Evolutionary conservation across 345 rosid genomes (phyloP), one percentile per base, ranked within the genome.

Genomic region (Salix koriyanagi): DNA sequence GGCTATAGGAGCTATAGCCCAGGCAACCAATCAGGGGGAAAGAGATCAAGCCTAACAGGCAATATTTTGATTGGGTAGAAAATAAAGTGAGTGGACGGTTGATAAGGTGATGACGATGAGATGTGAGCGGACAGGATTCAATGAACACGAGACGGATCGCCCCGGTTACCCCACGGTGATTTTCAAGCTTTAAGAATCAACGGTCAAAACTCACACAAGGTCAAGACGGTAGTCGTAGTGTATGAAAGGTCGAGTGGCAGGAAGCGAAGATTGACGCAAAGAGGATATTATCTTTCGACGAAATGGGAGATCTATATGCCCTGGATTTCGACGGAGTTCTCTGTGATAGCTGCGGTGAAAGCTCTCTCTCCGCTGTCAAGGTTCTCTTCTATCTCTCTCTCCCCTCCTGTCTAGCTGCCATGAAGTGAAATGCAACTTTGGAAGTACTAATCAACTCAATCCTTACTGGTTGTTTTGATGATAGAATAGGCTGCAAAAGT

Each of bases 301-400:
- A 39, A 54, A 78, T 78, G 81, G 81, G 90, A 75, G 94, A 92
- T 80, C 85, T 95, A 28, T 95, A 92, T 73, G 97, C 97, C 76
- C 84, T 95, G 89, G 97, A 95, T 84, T 93, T 95, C 84, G 99
- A 95, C 64, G 97, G 99, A 78, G 94, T 95, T 80, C 84, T 95
- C 79, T 95, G 97, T 75, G 97, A 92, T 77, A 91, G 97, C 75
- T 95, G 97, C 65, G 97, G 97, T 32, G 99, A 93, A 80, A 95
- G 97, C 87, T 89, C 99, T 37, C 88, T 92, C 67, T 95, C 99
- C 60, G 97, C 97, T 70, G 90, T 95, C 79, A 95, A 93, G 97
- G 99, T 89, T 32, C 12, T 39, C 23, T 36, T 28, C 34, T 37
- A 46, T 28, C 28, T 41, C 4, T 69, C 10, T 34, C 16, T 34